These are phyloP conservation scores for Omphalea diandra DNA, from an alignment of 441 rosid species.

Conservation along the genomic window DNA sequence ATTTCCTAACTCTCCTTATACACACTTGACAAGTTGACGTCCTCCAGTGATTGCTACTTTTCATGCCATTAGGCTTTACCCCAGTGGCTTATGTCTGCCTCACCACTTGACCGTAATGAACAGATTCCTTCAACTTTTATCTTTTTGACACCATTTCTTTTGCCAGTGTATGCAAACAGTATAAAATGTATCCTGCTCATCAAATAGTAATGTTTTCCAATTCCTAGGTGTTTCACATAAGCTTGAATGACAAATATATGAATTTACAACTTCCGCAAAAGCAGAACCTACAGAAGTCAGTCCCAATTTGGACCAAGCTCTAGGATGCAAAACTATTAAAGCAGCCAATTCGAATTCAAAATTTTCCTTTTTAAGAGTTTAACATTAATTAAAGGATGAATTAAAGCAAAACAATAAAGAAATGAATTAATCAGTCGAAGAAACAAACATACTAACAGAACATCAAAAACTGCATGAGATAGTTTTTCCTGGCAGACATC, in stretches of 20 bases:
- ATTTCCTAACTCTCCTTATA: neutral
- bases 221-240: neutral
- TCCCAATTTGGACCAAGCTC: neutral
- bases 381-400: neutral
- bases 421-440: slow-evolving; percentile 25
- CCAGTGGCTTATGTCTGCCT: neutral
- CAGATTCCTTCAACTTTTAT: neutral
- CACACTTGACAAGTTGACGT: neutral
- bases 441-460: slow-evolving; percentile 49
- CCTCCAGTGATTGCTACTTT: neutral
- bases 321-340: slow-evolving; percentile 9
- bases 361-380: neutral
- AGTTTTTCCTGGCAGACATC: slow-evolving; percentile 56
- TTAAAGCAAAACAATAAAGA: neutral
- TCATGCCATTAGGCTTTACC: neutral
- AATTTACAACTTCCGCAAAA: too few relatives aligned
- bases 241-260: neutral
- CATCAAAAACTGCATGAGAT: slow-evolving; percentile 52
- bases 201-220: neutral
- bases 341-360: neutral
- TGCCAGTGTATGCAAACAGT: neutral
- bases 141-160: neutral
- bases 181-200: neutral
- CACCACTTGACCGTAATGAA: neutral
- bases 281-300: neutral